Percentiles rank a stretch among this genome's conserved stretches.
These are phyloP conservation scores for Tricholoma sp. DNA, from an alignment of 768 basidiomycete genomes.

Conservation along the genomic window DNA sequence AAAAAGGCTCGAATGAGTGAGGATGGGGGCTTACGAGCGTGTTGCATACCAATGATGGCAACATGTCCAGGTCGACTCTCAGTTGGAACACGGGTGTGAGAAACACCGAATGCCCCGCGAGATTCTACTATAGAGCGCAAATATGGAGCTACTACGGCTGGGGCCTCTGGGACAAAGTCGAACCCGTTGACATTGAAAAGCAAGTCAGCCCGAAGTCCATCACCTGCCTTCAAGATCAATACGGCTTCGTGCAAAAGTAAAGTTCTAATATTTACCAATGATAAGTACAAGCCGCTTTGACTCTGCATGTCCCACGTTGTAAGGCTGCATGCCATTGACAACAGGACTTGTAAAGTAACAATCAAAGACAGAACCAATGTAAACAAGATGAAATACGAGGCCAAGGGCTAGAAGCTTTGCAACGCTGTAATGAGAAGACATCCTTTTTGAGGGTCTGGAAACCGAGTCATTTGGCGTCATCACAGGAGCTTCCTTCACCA, in stretches of 20 bases:
- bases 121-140: constrained; percentile 60
- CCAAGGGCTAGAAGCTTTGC: constrained; percentile 54
- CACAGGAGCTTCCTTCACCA: not conserved
- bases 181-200: constrained; percentile 64
- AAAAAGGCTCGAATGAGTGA: not conserved
- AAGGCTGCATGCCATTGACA: constrained; percentile 68
- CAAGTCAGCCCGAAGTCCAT: constrained; percentile 80
- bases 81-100: constrained; percentile 83
- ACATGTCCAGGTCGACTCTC: constrained; percentile 88
- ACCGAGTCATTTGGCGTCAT: not conserved
- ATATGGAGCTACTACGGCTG: constrained; percentile 66
- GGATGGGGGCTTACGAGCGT: not conserved
- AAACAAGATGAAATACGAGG: constrained; percentile 69
- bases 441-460: not conserved
- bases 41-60: constrained; percentile 65
- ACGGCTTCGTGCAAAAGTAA: not conserved
- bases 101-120: constrained; percentile 77
- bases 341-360: constrained; percentile 87
- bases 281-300: constrained; percentile 77
- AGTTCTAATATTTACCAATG: constrained; percentile 46
- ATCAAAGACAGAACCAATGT: constrained; percentile 72
- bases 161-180: constrained; percentile 41
- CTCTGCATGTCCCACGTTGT: constrained; percentile 38
- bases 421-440: constrained; percentile 30
- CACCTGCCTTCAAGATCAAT: constrained; percentile 39